Percentiles rank a stretch among this genome's conserved stretches.
phyloP scores from a whole-genome alignment of 176 grass and related monocot genomes.

The Dendrocalamus sinicus region DNA sequence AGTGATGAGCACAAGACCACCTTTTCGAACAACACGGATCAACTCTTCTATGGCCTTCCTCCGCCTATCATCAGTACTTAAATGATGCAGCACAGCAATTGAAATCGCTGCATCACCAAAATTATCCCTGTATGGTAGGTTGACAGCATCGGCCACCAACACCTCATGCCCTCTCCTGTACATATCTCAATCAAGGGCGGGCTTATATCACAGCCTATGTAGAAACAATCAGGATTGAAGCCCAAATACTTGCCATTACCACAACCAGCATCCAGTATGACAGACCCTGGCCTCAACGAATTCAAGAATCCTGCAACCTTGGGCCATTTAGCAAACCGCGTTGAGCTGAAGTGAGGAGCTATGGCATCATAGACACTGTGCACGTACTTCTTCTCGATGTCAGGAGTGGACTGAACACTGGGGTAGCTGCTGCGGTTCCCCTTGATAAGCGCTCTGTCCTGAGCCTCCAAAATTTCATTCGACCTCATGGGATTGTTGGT shows the following conservation, averaged over 20 bases:
- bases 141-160: constrained; percentile 86
- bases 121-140: constrained; percentile 84
- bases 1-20: constrained; percentile 90
- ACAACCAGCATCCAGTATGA: constrained; percentile 90
- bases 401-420: constrained; percentile 69
- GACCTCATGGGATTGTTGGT: constrained; percentile 28
- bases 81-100: constrained; percentile 87
- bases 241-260: constrained; percentile 95
- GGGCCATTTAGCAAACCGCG: constrained; percentile 93
- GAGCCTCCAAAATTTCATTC: background rate
- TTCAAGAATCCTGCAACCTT: constrained; percentile 87
- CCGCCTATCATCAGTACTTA: constrained; percentile 83
- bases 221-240: constrained; percentile 82
- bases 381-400: constrained; percentile 93
- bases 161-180: constrained; percentile 74
- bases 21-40: constrained; percentile 75
- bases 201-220: constrained; percentile 91
- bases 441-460: background rate
- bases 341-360: constrained; percentile 95
- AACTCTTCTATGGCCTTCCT: constrained; percentile 91
- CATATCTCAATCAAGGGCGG: constrained; percentile 76
- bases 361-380: constrained; percentile 89
- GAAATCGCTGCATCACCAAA: constrained; percentile 90
- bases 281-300: constrained; percentile 63
- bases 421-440: constrained; percentile 35